These are phyloP conservation scores for Aspergillus sp. DNA, from an alignment of 2,329 filamentous ascomycete genomes.

Conservation along the genomic window DNA sequence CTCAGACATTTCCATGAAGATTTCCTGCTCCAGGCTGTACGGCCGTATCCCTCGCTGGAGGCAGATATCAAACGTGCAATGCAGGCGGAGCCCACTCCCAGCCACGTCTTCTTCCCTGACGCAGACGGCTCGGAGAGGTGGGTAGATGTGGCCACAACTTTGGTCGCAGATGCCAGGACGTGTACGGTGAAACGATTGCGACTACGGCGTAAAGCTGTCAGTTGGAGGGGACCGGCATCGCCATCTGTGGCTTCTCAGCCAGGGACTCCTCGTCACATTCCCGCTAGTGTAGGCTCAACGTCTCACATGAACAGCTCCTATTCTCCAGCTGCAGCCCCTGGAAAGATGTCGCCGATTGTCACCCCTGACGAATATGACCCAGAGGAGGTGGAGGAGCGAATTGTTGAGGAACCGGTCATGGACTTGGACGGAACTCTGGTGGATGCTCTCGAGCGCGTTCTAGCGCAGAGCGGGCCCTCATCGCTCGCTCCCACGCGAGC, in stretches of 20 bases:
- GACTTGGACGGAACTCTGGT: slow-evolving; percentile 57
- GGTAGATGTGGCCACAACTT: slow-evolving; percentile 56
- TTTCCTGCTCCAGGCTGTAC: slow-evolving; percentile 58
- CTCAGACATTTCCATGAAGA: slow-evolving; percentile 57
- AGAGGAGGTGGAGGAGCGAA: slow-evolving; percentile 47
- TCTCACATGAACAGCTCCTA: slow-evolving; percentile 29
- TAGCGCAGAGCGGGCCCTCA: slow-evolving; percentile 44
- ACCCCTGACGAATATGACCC: slow-evolving; percentile 19
- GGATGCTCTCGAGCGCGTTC: slow-evolving; percentile 56
- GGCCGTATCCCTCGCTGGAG: slow-evolving; percentile 52
- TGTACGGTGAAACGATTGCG: slow-evolving; percentile 56
- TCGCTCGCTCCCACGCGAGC: slow-evolving; percentile 41
- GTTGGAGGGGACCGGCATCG: slow-evolving; percentile 19
- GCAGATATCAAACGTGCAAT: slow-evolving; percentile 56
- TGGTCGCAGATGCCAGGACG: slow-evolving; percentile 54
- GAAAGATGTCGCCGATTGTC: slow-evolving; percentile 19
- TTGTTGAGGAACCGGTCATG: slow-evolving; percentile 55
- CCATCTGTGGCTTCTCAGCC: slow-evolving; percentile 19
- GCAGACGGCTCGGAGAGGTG: slow-evolving; percentile 43
- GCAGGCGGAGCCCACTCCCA: slow-evolving; percentile 51
- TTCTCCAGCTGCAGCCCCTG: slow-evolving; percentile 19
- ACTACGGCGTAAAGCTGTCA: slow-evolving; percentile 47
- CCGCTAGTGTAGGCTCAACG: slow-evolving; percentile 19
- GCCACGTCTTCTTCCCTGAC: slow-evolving; percentile 33
- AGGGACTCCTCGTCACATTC: slow-evolving; percentile 24